Evolutionary conservation across 2,329 filamentous ascomycete species (phyloP).

Genomic region (Microdochium nivale): DNA sequence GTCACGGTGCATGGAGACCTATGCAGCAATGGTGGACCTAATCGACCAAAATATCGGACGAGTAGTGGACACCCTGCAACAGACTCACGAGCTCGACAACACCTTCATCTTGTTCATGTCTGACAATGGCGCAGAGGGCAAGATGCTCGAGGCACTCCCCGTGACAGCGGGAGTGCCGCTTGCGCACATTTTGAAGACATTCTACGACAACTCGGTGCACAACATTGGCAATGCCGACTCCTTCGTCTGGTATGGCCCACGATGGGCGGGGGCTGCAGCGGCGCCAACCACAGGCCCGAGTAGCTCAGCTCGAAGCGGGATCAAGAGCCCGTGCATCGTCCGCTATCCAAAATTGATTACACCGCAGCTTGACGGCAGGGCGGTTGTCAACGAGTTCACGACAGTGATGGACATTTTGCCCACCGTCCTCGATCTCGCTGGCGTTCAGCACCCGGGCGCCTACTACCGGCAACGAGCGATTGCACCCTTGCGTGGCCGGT

Average conservation of each 20-base stretch:
- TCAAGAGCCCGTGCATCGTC: constrained; percentile 38
- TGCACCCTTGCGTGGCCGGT: background rate
- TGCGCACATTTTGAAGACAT: constrained; percentile 22
- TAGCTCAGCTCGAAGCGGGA: constrained; percentile 34
- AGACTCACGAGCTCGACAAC: constrained; percentile 26
- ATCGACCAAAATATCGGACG: constrained; percentile 45
- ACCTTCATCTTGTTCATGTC: background rate
- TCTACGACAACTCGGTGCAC: constrained; percentile 47
- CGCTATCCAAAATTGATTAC: background rate
- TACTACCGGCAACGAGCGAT: constrained; percentile 19
- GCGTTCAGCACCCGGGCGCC: constrained; percentile 22
- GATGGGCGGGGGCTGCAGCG: constrained; percentile 34
- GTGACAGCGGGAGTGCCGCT: background rate
- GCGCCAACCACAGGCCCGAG: constrained; percentile 12
- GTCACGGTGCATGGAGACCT: constrained; percentile 32
- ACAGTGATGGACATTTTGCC: constrained; percentile 44
- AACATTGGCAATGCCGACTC: constrained; percentile 44
- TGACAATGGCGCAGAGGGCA: background rate
- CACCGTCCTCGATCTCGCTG: constrained; percentile 33
- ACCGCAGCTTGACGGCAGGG: constrained; percentile 17
- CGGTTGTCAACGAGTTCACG: constrained; percentile 39
- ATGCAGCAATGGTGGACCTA: constrained; percentile 47
- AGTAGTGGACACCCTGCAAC: constrained; percentile 35
- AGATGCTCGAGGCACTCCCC: background rate
- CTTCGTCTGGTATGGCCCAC: constrained; percentile 50